Base-by-base conservation (phyloP, 2,329 filamentous ascomycete species). In the Exophiala aquamarina region DNA sequence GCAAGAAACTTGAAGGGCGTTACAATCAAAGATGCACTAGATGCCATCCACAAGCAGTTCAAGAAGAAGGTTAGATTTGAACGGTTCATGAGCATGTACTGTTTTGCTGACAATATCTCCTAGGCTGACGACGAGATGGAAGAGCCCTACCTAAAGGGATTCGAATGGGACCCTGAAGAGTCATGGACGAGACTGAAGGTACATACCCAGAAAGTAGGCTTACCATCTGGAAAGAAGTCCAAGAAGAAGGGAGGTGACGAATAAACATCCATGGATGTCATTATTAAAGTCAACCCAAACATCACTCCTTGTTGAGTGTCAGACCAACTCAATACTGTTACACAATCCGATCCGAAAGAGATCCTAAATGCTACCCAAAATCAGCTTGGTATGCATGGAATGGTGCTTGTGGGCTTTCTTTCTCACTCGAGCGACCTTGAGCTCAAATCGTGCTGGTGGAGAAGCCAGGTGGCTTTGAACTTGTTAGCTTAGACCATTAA, bases 101-200 rank as follows among this genome's bases (percentile, higher is more conserved):
- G 44, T 45, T 36, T 50, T 60, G 37, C 56, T 42, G n/a, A 26
- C 41, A 11, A 13, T 20, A 20, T 26, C 20, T 19, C 46, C 53
- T 61, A 95, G 91, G 80, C 86, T 52, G 92, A 97, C 63, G 92
- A 97, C 67, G 92, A 96, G 69, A 78, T 97, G 52, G 87, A 92
- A 46, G 77, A 81, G 58, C 89, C 91, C 56, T 89, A 91, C 77
- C 84, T 97, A 59, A 85, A 85, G 63, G 92, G 92, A 58, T 96
- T 97, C 74, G 90, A 95, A 77, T 96, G 91, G 91, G 87, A 95
- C 72, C 88, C 86, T 68, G 87, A 95, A 60, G 89, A 95, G 71
- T 89, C 83, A 65, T 95, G 89, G 84, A 92, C 88, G 44, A 81
- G 83, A 56, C 79, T 97, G 63, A 76, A 94, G 62, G 90, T 96